These are phyloP conservation scores for Cystobasidium slooffiae DNA, from an alignment of 1,284 basidiomycete species.

Conservation along the genomic window DNA sequence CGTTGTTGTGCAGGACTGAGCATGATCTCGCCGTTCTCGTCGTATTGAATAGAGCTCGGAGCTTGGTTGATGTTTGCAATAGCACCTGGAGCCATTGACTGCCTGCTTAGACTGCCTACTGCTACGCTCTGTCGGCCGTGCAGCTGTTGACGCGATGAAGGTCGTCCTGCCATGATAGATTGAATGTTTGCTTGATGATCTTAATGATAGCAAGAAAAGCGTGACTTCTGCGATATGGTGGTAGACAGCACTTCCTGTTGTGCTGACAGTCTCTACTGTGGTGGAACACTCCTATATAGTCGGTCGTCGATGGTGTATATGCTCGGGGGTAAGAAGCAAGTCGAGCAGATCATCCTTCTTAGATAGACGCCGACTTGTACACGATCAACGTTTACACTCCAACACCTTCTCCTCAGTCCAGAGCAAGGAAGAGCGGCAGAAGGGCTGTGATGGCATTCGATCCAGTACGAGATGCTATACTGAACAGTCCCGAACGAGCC, in stretches of 20 bases:
- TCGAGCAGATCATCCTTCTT: no score
- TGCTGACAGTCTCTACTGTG: neutral
- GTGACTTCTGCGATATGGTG: neutral
- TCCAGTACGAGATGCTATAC: constrained; percentile 40
- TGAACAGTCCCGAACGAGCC: constrained; percentile 42
- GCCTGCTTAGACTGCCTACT: constrained; percentile 15
- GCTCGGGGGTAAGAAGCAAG: no score
- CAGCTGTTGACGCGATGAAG: constrained; percentile 21
- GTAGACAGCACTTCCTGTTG: neutral
- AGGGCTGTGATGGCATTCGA: constrained; percentile 39
- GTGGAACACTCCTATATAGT: neutral
- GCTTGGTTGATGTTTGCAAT: neutral
- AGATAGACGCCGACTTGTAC: neutral
- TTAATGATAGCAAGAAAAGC: neutral
- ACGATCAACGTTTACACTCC: neutral
- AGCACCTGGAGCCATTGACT: constrained; percentile 24
- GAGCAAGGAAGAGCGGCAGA: neutral
- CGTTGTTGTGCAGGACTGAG: constrained; percentile 42
- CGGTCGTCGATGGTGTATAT: neutral
- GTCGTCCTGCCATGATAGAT: constrained; percentile 28
- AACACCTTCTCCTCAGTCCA: no score
- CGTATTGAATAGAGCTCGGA: constrained; percentile 8
- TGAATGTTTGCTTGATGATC: neutral
- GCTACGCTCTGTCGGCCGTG: constrained; percentile 13
- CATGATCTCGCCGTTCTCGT: constrained; percentile 39